These are phyloP conservation scores for Fusarium neocosmosporiellum DNA, from an alignment of 2,329 filamentous ascomycete genomes.

Conservation along the genomic window DNA sequence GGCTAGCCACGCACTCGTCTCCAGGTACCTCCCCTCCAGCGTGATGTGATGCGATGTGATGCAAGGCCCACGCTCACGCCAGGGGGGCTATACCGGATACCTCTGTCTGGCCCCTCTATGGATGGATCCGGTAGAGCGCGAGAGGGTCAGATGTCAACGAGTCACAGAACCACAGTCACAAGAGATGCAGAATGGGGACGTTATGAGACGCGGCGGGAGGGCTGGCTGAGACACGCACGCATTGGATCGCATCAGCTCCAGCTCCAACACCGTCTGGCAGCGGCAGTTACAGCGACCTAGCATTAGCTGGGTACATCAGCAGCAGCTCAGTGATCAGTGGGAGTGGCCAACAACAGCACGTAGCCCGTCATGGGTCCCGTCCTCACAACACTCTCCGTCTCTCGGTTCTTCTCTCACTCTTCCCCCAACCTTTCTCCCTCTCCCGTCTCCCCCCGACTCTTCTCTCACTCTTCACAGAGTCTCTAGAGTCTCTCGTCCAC, in stretches of 20 bases:
- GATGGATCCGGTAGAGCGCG: constrained; percentile 17
- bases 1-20: background rate
- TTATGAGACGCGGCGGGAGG: constrained; percentile 26
- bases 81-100: constrained; percentile 17
- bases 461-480: constrained; percentile 18
- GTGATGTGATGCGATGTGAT: constrained; percentile 33
- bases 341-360: constrained; percentile 1
- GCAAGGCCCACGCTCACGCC: constrained; percentile 22
- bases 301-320: constrained; percentile 10
- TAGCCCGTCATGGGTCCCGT: constrained; percentile 15
- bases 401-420: constrained; percentile 16
- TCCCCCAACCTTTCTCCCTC: constrained; percentile 13
- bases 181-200: constrained; percentile 29
- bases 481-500: constrained; percentile 24
- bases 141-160: constrained; percentile 38
- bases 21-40: constrained; percentile 7
- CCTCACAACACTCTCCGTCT: constrained; percentile 27
- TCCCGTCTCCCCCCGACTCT: constrained; percentile 15
- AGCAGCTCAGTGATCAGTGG: background rate
- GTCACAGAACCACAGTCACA: constrained; percentile 39
- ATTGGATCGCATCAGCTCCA: constrained; percentile 10
- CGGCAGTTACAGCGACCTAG: constrained; percentile 7
- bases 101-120: constrained; percentile 9
- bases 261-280: constrained; percentile 12
- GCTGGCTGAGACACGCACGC: constrained; percentile 30